phyloP scores from a whole-genome alignment of 768 basidiomycete species.

The Leucosporidium creatinivorum region DNA sequence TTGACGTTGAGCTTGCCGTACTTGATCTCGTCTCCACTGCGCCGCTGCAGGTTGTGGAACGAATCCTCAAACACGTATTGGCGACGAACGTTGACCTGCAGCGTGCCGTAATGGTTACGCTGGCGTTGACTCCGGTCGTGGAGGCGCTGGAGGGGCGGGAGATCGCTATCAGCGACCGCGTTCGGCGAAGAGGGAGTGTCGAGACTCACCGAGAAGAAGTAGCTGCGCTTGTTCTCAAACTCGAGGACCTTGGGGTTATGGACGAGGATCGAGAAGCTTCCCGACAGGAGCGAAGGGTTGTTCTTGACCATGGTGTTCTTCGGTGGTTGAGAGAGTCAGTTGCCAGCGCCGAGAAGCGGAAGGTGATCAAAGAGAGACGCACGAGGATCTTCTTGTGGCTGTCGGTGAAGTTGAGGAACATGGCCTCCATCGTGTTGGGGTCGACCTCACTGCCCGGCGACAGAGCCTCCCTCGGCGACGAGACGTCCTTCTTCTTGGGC shows the following conservation, averaged over 20 bases:
- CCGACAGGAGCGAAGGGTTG: constrained; percentile 95
- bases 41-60: constrained; percentile 80
- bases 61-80: constrained; percentile 76
- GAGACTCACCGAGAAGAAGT: constrained; percentile 20
- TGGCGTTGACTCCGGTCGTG: constrained; percentile 65
- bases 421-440: constrained; percentile 50
- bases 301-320: constrained; percentile 91
- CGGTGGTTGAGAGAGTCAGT: constrained; percentile 48
- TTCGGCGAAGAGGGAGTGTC: not conserved
- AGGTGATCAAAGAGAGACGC: too few relatives aligned
- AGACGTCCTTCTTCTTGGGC: not conserved
- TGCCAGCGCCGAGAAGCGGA: too few relatives aligned
- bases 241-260: constrained; percentile 96
- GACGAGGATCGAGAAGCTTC: constrained; percentile 81
- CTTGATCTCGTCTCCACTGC: constrained; percentile 92
- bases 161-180: not conserved
- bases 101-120: constrained; percentile 64
- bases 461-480: not conserved
- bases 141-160: constrained; percentile 76
- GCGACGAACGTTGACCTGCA: constrained; percentile 82
- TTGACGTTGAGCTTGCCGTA: constrained; percentile 93
- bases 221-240: constrained; percentile 92
- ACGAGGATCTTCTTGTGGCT: constrained; percentile 53
- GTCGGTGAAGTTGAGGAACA: constrained; percentile 84
- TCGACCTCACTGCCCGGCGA: not conserved